Evolutionary conservation across 2,329 filamentous ascomycete genomes (phyloP).

Genomic region (Aspergillus japonicus): DNA sequence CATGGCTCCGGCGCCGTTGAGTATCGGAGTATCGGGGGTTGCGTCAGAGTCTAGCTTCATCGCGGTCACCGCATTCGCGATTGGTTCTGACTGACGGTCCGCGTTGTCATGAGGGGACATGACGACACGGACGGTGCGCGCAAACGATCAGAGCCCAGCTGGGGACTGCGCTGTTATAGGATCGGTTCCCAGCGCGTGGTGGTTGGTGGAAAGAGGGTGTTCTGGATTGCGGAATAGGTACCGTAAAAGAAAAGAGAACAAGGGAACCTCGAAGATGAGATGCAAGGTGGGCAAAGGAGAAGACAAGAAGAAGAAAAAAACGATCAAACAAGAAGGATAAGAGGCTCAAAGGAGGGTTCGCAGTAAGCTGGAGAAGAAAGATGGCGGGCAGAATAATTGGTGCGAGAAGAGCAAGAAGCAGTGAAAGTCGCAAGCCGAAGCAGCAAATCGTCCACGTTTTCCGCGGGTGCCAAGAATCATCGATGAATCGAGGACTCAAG

Average conservation of each 20-base stretch:
- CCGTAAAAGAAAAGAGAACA: not conserved
- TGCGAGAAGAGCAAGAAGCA: slow-evolving; percentile 12
- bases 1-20: slow-evolving; percentile 25
- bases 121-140: slow-evolving; percentile 37
- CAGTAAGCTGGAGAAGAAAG: slow-evolving; percentile 8
- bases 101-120: slow-evolving; percentile 45
- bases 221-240: slow-evolving; percentile 1
- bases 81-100: slow-evolving; percentile 37
- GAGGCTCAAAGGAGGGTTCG: slow-evolving; percentile 2
- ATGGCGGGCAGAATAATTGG: slow-evolving; percentile 9
- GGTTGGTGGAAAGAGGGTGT: slow-evolving; percentile 3
- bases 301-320: not conserved
- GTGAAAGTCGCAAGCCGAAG: slow-evolving; percentile 16
- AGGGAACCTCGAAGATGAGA: slow-evolving; percentile 5
- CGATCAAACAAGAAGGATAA: not conserved
- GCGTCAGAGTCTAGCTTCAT: slow-evolving; percentile 35
- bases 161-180: slow-evolving; percentile 13
- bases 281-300: slow-evolving; percentile 1
- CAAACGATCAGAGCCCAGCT: slow-evolving; percentile 20
- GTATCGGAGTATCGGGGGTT: slow-evolving; percentile 21
- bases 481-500: slow-evolving; percentile 6
- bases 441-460: slow-evolving; percentile 18
- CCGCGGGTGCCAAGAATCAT: slow-evolving; percentile 21
- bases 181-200: slow-evolving; percentile 5
- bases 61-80: slow-evolving; percentile 37